Evolutionary conservation across 176 grass and related monocot species (phyloP), one percentile per base, ranked within the genome.

Genomic region (Aegilops speltoides): DNA sequence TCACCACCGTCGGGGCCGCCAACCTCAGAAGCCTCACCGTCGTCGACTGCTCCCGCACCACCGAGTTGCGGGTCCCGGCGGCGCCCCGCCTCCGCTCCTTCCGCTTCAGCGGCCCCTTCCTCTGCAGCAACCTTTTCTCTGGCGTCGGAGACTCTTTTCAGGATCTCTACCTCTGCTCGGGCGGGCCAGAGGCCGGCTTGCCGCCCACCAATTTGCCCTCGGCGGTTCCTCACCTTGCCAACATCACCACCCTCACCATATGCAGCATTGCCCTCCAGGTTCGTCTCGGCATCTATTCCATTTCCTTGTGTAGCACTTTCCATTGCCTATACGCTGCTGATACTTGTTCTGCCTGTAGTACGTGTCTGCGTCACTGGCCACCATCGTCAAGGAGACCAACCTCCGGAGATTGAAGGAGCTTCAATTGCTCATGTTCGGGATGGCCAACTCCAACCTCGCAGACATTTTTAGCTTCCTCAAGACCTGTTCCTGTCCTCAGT

Each of bases 231-330:
- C 59, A 25, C 64, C 88, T 95, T 3, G 88, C 88, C 1, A 92
- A 93, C 84, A 88, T 98, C 59, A 94, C 84, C 6, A 86, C 87
- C 8, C 88, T 95, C 56, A 98, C 93, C 10, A 86, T 98, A 41
- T 98, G 93, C 87, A 95, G 91, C 88, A 92, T 95, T 83, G 88
- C 91, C 7, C 96, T 98, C 76, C 96, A 98, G 91, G 96, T 95
- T 56, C 77, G 83, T 32, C 56, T 24, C 3, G 5, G 64, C 57
- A 71, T 70, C 22, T 28, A 37, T 56, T 23, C 43, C 84, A 19
- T 79, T 68, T 84, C 34, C 38, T 20, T 23, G 7, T n/a, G 5
- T 16, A 71, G 6, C 36, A 19, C 71, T 37, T 85, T 83, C 24
- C 31, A 68, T 77, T 86, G 83, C 54, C 34, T 59, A 24, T 31